Evolutionary conservation across 2,329 filamentous ascomycete genomes (phyloP).

Genomic region (Lizonia empirigonia): DNA sequence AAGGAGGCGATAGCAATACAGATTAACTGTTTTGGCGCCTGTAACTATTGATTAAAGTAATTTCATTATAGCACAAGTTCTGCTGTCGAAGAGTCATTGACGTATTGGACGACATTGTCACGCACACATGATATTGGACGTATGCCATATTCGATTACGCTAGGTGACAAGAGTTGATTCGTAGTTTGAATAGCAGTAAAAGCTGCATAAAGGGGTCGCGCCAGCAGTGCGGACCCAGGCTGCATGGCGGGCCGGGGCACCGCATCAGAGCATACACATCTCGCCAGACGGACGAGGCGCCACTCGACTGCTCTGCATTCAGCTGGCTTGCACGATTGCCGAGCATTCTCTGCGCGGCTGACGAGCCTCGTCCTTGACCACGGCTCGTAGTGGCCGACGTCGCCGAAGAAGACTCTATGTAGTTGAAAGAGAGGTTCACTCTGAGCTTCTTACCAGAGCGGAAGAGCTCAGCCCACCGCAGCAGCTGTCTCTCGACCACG

Average conservation of each 20-base stretch:
- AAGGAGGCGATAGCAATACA: no score
- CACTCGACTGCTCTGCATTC: neutral
- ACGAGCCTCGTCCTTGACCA: neutral
- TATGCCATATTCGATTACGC: no score
- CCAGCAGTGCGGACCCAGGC: constrained; percentile 42
- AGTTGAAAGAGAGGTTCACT: constrained; percentile 40
- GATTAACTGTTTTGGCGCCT: no score
- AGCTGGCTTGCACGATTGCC: neutral
- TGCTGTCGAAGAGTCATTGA: no score
- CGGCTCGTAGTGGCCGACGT: neutral
- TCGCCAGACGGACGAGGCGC: constrained; percentile 30
- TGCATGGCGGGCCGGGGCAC: constrained; percentile 36
- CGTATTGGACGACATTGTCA: no score
- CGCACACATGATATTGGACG: no score
- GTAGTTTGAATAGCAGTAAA: no score
- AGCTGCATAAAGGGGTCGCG: no score
- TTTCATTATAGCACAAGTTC: no score
- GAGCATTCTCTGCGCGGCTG: neutral
- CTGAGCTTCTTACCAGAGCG: constrained; percentile 38
- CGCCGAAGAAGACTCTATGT: constrained; percentile 30
- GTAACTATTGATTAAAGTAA: no score
- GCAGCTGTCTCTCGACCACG: constrained; percentile 1
- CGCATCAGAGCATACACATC: constrained; percentile 42
- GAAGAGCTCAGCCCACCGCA: constrained; percentile 16
- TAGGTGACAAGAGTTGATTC: no score